Base-by-base conservation (phyloP, 805 yeast genomes). In the Candida tallmaniae region DNA sequence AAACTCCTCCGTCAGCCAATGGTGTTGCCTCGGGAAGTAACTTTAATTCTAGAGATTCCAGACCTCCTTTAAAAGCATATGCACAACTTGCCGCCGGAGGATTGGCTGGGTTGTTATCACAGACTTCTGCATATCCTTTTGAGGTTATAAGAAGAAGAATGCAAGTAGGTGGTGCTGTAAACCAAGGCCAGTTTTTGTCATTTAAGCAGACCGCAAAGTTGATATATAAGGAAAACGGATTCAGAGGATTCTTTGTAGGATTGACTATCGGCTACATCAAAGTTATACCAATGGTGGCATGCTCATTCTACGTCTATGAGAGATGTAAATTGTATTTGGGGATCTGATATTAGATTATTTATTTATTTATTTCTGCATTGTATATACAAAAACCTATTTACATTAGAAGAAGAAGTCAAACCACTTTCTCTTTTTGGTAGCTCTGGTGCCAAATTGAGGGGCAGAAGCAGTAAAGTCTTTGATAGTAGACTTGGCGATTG, bases 31-130 rank as follows among this genome's bases (percentile, higher is more conserved):
- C 28, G 4, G 36, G 34, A 20, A 29, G 41, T 54, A 36, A 58
- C 34, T 51, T 53, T 26, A 58, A 47, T 42, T 50, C 65, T 15
- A 47, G 65, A 40, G 73, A 69, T 41, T 51, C 65, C 17, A 62
- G 90, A 39, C 61, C 65, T 13, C 97, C 96, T 1, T 68, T 93
- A 34, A 74, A 69, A 43, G 83, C 87, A 1, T 86, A 95, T 87
- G 97, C 97, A 2, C 97, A 93, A 63, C 68, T 93, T 30, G 52
- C 77, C 4, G 96, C 97, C 5, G 98, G 98, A 36, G 98, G 97
- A 1, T 49, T 84, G n/a, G 95, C 97, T 1, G 98, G 98, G 9
- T 76, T 90, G 81, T 71, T 78, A 23, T 86, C 97, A 2, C 98
- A 93, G 58, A 87, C 97, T 1, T 94, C 97, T 0, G 90, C 96